Percentiles rank a stretch among this genome's conserved stretches.
phyloP scores from a whole-genome alignment of 352 stramenopile species.

The Phytophthora sp. region DNA sequence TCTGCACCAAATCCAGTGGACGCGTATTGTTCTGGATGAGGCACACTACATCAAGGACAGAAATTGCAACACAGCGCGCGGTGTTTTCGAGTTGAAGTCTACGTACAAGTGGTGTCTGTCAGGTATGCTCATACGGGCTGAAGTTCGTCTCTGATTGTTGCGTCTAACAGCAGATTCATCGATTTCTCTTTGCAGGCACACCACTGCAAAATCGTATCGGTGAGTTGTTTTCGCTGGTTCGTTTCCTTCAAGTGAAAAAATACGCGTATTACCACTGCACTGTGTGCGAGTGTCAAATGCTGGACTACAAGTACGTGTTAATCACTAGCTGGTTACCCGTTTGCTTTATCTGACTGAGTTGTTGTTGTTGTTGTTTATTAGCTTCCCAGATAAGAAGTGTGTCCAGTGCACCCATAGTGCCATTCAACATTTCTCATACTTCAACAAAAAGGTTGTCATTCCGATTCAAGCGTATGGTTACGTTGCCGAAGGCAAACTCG shows the following conservation, averaged over 20 bases:
- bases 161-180: background rate
- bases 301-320: constrained; percentile 94
- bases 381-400: constrained; percentile 86
- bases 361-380: constrained; percentile 23
- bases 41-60: constrained; percentile 96
- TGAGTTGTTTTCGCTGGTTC: constrained; percentile 97
- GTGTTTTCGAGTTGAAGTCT: constrained; percentile 96
- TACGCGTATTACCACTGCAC: constrained; percentile 99
- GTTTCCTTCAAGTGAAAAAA: constrained; percentile 97
- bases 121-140: constrained; percentile 70
- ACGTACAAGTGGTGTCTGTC: constrained; percentile 98
- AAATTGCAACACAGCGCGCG: constrained; percentile 94
- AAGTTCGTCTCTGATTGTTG: background rate
- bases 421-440: constrained; percentile 98
- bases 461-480: constrained; percentile 97
- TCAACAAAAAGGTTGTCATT: constrained; percentile 99
- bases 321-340: background rate
- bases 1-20: constrained; percentile 97
- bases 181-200: constrained; percentile 50
- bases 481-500: constrained; percentile 90
- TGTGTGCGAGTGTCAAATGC: constrained; percentile 93
- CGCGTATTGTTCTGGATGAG: constrained; percentile 97
- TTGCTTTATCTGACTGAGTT: constrained; percentile 18
- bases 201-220: constrained; percentile 96
- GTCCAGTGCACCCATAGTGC: constrained; percentile 92